Conservation (phyloP, 495 filamentous ascomycete species). For the Neurospora sublineolata region DNA sequence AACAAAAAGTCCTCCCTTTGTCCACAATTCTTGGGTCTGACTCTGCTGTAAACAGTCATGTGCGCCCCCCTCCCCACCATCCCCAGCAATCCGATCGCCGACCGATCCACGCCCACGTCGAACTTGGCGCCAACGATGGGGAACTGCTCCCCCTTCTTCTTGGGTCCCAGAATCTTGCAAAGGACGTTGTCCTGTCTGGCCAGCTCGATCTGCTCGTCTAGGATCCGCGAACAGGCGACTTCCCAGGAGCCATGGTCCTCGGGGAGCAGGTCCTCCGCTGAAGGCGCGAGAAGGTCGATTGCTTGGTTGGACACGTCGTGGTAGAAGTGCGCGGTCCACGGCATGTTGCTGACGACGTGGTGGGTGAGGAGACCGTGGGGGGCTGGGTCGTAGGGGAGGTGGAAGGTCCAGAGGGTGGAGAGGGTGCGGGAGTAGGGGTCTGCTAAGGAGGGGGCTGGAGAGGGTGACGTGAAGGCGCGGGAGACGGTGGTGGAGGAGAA, state of each 20-base stretch:
- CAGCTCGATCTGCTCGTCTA: not conserved
- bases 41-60: constrained; percentile 32
- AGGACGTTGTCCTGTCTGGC: not conserved
- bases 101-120: not conserved
- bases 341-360: not conserved
- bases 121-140: not conserved
- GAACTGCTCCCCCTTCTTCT: not conserved
- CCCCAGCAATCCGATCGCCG: constrained; percentile 29
- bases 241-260: not conserved
- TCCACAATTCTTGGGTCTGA: not conserved
- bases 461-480: not conserved
- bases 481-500: not conserved
- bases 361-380: not conserved
- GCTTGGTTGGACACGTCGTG: not conserved
- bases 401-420: not conserved
- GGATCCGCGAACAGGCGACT: not conserved
- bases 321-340: not conserved
- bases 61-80: constrained; percentile 39
- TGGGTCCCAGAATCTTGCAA: not conserved
- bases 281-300: not conserved
- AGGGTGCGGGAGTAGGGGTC: not conserved
- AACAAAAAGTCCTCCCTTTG: constrained; percentile 8
- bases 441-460: not conserved
- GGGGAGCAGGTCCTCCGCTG: not conserved
- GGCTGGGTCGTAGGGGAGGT: not conserved